Base-by-base conservation (phyloP, 192 early-diverging fungal genomes). In the Backusella westeae region DNA sequence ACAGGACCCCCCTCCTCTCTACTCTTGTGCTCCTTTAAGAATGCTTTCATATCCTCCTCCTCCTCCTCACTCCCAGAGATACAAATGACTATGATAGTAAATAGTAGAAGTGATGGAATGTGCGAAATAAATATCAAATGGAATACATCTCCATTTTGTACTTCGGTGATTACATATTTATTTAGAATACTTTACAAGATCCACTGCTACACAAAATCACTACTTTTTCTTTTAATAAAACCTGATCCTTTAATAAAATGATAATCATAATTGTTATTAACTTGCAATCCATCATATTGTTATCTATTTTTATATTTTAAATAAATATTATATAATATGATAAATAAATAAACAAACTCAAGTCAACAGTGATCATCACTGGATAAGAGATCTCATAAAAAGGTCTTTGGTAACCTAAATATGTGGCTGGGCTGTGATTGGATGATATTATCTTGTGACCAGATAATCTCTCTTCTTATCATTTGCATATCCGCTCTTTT, bases 371-470 rank as follows among this genome's bases (percentile, higher is more conserved):
- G 46, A 49, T n/a, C 6, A 49, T 49, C 19, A 49, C 46, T 49
- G 46, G 46, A n/a, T 49, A n/a, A 49, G 46, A n/a, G 46, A 21
- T 26, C 56, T 63, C 23, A 63, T n/a, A 29, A 63, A 63, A 26
- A 29, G 56, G 56, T 1, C n/a, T 63, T 63, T 14, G 23, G 8
- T 63, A 29, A 29, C 56, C 56, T 23, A 23, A 63, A 63, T 12
- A 12, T 63, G 26, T 29, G 23, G 56, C 12, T 63, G 9, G 9
- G 56, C 56, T 63, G 23, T 23, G n/a, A 63, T 63, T 49, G 21
- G 56, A 63, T 63, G 56, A 14, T 63, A 63, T 26, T 63, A 63
- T 63, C 56, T 63, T 63, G 26, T 63, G 56, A 63, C 56, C 56
- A 63, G 56, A 63, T 29, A 29, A 63, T 63, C 23, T 63, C 23